Evolutionary conservation across 306 rosid genomes (phyloP).

Genomic region (Carpinus fangiana): DNA sequence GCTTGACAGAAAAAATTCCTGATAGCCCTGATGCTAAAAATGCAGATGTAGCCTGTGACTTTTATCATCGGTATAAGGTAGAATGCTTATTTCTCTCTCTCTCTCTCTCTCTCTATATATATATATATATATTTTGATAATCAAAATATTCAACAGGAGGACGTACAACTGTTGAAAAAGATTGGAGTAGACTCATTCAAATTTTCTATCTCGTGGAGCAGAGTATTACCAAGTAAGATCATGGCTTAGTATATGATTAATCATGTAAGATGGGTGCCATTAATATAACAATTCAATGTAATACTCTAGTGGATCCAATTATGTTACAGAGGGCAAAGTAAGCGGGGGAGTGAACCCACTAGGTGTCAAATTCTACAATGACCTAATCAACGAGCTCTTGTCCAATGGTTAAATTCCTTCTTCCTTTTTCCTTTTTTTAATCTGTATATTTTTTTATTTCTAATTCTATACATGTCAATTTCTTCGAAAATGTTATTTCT

Average conservation of each 20-base stretch:
- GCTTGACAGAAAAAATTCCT: conserved; percentile 41
- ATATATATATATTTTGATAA: background rate
- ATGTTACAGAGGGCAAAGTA: conserved; percentile 34
- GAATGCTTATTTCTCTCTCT: too few species aligned
- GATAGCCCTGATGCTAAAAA: conserved; percentile 30
- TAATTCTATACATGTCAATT: too few species aligned
- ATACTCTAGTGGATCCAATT: too few species aligned
- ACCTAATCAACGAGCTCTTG: conserved; percentile 40
- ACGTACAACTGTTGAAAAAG: conserved; percentile 33
- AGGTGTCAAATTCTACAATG: conserved; percentile 44
- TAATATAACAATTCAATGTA: too few species aligned
- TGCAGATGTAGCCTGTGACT: conserved; percentile 34
- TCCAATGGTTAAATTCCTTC: conserved; percentile 21
- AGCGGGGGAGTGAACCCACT: conserved; percentile 39
- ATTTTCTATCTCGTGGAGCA: conserved; percentile 40
- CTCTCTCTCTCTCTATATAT: too few species aligned
- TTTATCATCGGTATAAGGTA: conserved; percentile 48
- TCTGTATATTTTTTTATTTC: too few species aligned
- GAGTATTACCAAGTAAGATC: conserved; percentile 35
- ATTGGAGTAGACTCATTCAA: conserved; percentile 45
- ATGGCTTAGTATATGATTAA: too few species aligned
- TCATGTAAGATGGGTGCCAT: too few species aligned
- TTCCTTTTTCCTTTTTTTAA: background rate
- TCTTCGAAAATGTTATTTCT: too few species aligned
- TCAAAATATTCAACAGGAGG: background rate